phyloP scores from a whole-genome alignment of 768 basidiomycete species.

The Grammothele lineata region DNA sequence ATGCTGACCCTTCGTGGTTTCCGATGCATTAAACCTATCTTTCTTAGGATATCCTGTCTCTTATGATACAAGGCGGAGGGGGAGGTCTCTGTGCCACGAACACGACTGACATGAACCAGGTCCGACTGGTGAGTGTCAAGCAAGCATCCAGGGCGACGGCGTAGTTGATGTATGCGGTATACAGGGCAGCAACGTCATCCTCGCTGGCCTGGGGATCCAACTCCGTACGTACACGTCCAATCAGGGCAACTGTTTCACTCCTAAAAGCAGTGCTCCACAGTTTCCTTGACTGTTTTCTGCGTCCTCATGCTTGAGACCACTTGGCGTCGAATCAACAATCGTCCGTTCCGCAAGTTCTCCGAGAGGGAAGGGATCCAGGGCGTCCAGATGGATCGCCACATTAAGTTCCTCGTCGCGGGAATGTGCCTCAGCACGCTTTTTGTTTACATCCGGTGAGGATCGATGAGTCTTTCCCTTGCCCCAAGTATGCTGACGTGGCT shows the following conservation, averaged over 20 bases:
- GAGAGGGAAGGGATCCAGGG: not conserved
- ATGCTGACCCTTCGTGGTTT: too few species aligned
- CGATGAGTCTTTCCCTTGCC: not conserved
- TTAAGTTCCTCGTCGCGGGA: constrained; percentile 24
- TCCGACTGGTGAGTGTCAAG: too few species aligned
- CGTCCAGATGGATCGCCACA: constrained; percentile 15
- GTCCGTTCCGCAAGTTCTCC: constrained; percentile 28
- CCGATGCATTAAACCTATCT: constrained; percentile 4
- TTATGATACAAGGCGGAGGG: constrained; percentile 37
- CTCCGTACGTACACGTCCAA: constrained; percentile 21
- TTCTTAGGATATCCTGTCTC: constrained; percentile 32
- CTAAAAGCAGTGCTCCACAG: constrained; percentile 15
- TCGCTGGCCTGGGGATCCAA: constrained; percentile 27
- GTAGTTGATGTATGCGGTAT: not conserved
- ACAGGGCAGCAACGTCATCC: constrained; percentile 27
- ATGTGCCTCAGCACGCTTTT: constrained; percentile 21
- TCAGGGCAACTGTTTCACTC: not conserved
- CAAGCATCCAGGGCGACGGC: too few species aligned
- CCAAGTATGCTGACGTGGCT: too few species aligned
- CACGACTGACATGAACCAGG: constrained; percentile 8
- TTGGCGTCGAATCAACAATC: constrained; percentile 32
- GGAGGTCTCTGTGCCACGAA: constrained; percentile 28
- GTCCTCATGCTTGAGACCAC: constrained; percentile 44
- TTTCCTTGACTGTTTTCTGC: constrained; percentile 39
- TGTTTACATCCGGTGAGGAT: constrained; percentile 27